Base-by-base conservation (phyloP, 257 asterid species). In the Rehmannia glutinosa region DNA sequence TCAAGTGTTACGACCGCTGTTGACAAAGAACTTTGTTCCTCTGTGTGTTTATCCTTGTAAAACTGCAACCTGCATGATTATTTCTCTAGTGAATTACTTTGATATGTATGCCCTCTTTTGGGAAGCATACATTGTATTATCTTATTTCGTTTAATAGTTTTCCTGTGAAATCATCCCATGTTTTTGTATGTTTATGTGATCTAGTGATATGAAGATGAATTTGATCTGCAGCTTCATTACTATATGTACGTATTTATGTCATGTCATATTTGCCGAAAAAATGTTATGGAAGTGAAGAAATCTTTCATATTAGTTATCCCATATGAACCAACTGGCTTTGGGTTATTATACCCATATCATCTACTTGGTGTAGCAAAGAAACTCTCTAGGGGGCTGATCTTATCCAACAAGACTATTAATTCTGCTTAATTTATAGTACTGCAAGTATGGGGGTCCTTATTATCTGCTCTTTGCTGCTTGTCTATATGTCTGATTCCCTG, bases 191-290 rank as follows among this genome's bases (percentile, higher is more conserved):
- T 30, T 33, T 33, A 41, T 32, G 19, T 66, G 28, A 39, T 61
- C 36, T 21, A 61, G 35, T 32, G 54, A 55, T 51, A 17, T 52
- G 58, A 69, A 39, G 23, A 4, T 60, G 58, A 45, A 60, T 54
- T 38, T 12, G 39, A 28, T 57, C 64, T 69, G 55, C 42, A 45
- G 19, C 51, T 19, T 73, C 64, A 59, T 59, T 41, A 36, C 47
- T 61, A 32, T 64, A 23, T 57, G 64, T 69, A 17, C 66, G 55
- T 64, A 66, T 66, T 9, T 69, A 66, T 59, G 16, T n/a, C 39
- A 19, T 19, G 28, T 30, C 7, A 12, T 62, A n/a, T 54, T 21
- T 62, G 46, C 17, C 41, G 19, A 30, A 50, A 50, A 54, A 55
- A 21, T 32, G 13, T 55, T 63, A 51, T 12, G 39, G 17, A 16